These are phyloP conservation scores for Cyanidioschyzon merolae DNA, from an alignment of 23 red algal genomes.

Conservation along the genomic window DNA sequence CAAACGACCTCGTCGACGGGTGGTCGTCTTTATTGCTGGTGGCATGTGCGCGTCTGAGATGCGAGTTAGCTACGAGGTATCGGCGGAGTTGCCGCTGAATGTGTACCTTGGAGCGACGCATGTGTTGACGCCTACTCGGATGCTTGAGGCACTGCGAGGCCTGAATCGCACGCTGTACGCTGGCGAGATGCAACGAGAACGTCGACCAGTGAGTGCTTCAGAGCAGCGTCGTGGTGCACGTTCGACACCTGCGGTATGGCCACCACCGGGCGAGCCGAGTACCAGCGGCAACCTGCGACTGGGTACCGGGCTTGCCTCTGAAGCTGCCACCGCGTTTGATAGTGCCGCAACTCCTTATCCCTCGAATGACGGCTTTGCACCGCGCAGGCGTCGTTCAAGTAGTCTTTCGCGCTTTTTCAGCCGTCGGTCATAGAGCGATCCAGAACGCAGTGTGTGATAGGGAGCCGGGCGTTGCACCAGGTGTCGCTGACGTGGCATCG, in stretches of 20 bases:
- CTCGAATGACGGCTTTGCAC: not conserved
- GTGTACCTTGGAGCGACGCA: constrained; percentile 18
- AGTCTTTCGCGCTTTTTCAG: constrained; percentile 13
- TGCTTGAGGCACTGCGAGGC: constrained; percentile 9
- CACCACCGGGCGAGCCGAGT: too few relatives aligned
- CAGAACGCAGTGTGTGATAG: too few relatives aligned
- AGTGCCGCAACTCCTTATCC: too few relatives aligned
- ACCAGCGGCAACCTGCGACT: too few relatives aligned
- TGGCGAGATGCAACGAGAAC: not conserved
- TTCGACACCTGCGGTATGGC: too few relatives aligned
- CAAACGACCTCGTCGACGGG: not conserved
- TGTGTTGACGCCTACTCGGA: constrained; percentile 17
- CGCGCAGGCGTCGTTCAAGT: not conserved
- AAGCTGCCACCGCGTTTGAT: too few relatives aligned
- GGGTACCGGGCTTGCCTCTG: too few relatives aligned
- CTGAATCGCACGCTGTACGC: not conserved
- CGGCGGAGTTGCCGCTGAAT: not conserved
- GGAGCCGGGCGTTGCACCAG: too few relatives aligned
- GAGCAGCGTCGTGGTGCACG: not conserved
- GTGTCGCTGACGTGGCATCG: too few relatives aligned
- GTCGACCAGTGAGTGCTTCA: not conserved
- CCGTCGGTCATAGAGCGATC: constrained; percentile 8
- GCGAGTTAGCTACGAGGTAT: constrained; percentile 18
- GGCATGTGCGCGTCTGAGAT: constrained; percentile 25
- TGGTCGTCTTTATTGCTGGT: constrained; percentile 27